Evolutionary conservation across 805 yeast species (phyloP).

Genomic region (Candida insectorum): DNA sequence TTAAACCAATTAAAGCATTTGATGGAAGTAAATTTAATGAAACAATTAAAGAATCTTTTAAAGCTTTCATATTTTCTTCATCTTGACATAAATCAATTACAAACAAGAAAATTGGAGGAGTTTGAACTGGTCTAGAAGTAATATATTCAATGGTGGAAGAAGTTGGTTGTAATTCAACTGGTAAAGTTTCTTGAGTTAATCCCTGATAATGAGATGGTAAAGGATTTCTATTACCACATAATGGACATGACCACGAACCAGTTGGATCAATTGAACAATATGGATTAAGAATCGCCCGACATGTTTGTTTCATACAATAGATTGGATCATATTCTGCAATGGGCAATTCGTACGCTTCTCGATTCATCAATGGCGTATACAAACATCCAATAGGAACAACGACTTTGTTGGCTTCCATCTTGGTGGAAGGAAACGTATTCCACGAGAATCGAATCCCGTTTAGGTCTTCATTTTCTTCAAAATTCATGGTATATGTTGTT

Average conservation of each 20-base stretch:
- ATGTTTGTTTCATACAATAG: conserved; percentile 44
- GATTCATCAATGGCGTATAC: conserved; percentile 56
- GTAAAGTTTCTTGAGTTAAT: conserved; percentile 21
- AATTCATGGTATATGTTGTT: conserved; percentile 31
- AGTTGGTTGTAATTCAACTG: conserved; percentile 34
- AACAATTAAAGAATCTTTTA: conserved; percentile 48
- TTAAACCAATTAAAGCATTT: conserved; percentile 52
- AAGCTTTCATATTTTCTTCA: conserved; percentile 45
- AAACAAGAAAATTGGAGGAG: conserved; percentile 48
- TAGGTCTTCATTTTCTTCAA: conserved; percentile 60
- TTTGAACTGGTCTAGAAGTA: conserved; percentile 33
- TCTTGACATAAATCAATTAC: conserved; percentile 57
- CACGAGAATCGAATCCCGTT: conserved; percentile 77
- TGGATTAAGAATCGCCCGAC: conserved; percentile 55
- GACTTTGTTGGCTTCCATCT: conserved; percentile 48
- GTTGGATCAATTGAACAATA: conserved; percentile 35
- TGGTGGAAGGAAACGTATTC: conserved; percentile 60
- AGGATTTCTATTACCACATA: conserved; percentile 49
- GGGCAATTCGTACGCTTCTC: conserved; percentile 30
- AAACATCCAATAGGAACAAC: conserved; percentile 55
- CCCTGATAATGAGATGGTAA: conserved; percentile 24
- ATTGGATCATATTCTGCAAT: conserved; percentile 33
- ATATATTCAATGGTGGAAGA: conserved; percentile 53
- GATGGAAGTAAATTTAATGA: conserved; percentile 48
- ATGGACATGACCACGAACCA: conserved; percentile 52